Percentiles rank a stretch among this genome's conserved stretches.
These are phyloP conservation scores for Huntiella bhutanensis DNA, from an alignment of 2,329 filamentous ascomycete species.

Conservation along the genomic window DNA sequence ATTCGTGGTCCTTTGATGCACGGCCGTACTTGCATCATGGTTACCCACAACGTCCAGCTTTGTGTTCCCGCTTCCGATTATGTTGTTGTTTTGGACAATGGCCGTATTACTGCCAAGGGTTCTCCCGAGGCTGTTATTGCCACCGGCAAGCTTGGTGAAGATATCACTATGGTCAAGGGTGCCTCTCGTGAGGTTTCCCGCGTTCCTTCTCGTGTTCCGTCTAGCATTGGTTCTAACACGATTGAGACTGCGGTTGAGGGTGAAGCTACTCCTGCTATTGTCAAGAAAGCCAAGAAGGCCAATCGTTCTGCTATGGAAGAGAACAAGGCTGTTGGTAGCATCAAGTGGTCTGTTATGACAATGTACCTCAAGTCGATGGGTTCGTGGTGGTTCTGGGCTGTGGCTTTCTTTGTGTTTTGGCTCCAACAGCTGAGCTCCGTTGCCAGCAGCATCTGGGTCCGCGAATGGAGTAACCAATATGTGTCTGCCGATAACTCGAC, in stretches of 20 bases:
- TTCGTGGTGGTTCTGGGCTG: slow-evolving; percentile 86
- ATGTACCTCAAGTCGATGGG: slow-evolving; percentile 86
- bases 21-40: slow-evolving; percentile 76
- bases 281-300: slow-evolving; percentile 29
- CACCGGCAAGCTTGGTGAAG: slow-evolving; percentile 77
- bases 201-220: slow-evolving; percentile 59
- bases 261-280: slow-evolving; percentile 22
- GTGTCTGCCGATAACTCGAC: slow-evolving; percentile 23
- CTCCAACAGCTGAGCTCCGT: slow-evolving; percentile 72
- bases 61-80: slow-evolving; percentile 65
- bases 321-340: slow-evolving; percentile 63
- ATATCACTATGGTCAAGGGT: slow-evolving; percentile 53
- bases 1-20: slow-evolving; percentile 79
- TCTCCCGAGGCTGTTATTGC: slow-evolving; percentile 57
- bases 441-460: slow-evolving; percentile 85
- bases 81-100: slow-evolving; percentile 75
- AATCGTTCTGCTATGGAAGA: slow-evolving; percentile 41
- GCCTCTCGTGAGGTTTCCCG: slow-evolving; percentile 52
- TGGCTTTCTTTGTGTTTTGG: slow-evolving; percentile 55
- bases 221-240: slow-evolving; percentile 48
- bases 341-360: slow-evolving; percentile 70
- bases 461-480: slow-evolving; percentile 88
- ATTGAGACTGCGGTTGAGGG: slow-evolving; percentile 29
- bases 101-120: slow-evolving; percentile 60
- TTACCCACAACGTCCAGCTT: slow-evolving; percentile 87